Base-by-base conservation (phyloP, 805 yeast genomes). In the Candida peoriensis region DNA sequence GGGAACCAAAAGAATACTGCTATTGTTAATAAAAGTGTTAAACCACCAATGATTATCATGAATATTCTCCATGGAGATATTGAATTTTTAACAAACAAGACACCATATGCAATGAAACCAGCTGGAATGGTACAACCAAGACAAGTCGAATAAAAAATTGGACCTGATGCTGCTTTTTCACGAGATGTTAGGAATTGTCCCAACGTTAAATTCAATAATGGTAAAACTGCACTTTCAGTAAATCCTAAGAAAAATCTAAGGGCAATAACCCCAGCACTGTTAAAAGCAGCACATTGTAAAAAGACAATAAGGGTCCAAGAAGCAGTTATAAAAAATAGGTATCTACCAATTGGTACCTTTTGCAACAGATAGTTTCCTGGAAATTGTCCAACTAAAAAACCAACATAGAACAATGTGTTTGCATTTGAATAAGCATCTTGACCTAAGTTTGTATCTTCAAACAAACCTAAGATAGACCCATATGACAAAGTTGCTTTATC, bases 31-130 rank as follows among this genome's bases (percentile, higher is more conserved):
- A 68, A 17, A 16, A 76, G 57, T 0, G 83, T 73, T 25, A 73
- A 50, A 11, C 76, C 70, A 33, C 83, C 86, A 34, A 73, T 64
- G 33, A 76, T 70, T 22, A 78, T 68, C 55, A 68, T 70, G 35
- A 76, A 67, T 12, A 78, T 48, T 44, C 71, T 70, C 82, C 84
- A 80, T 11, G 60, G 41, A 17, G 61, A 49, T 15, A 61, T 49
- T 72, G 50, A 76, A 6, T 58, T 28, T 19, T 52, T 32, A 14
- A 61, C 43, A 34, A 50, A 53, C 7, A 63, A 30, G 7, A 62
- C 60, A 43, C 68, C 69, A 40, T 60, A 64, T 0, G 70, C 65
- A 34, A 72, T 68, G 47, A 72, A 70, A 6, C 74, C 76, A 20
- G 72, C 66, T 11, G 78, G 76, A 30, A 76, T 70, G 2, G 73